Evolutionary conservation across 148 eudicot species (phyloP).

Genomic region (Euryodendron excelsum): DNA sequence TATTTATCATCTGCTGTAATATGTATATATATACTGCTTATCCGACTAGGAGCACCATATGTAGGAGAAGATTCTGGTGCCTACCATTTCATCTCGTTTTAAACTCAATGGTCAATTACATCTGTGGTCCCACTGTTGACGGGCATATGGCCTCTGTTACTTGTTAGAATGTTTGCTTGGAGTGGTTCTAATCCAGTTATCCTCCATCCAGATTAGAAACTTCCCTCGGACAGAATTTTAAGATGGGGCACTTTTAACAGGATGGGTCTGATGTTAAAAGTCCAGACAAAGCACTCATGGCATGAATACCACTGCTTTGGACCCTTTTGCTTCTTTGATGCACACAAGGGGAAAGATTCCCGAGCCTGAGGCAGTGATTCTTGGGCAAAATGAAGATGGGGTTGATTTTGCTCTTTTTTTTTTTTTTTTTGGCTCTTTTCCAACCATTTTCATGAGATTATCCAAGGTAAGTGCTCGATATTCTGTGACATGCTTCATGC

Average conservation of each 20-base stretch:
- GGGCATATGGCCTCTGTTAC: neutral
- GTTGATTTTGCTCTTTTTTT: constrained; percentile 80
- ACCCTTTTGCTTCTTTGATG: constrained; percentile 95
- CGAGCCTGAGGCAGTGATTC: constrained; percentile 73
- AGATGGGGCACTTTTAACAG: constrained; percentile 61
- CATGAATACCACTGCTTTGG: constrained; percentile 87
- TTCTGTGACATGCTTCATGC: neutral
- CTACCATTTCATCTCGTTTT: too few relatives aligned
- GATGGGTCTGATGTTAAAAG: constrained; percentile 75
- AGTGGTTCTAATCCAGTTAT: constrained; percentile 1
- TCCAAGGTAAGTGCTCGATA: neutral
- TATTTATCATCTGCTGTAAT: too few relatives aligned
- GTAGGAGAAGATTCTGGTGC: too few relatives aligned
- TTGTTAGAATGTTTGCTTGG: neutral
- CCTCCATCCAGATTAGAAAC: constrained; percentile 58
- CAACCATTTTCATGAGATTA: neutral
- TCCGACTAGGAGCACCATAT: too few relatives aligned
- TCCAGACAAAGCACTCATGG: constrained; percentile 73
- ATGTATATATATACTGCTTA: too few relatives aligned
- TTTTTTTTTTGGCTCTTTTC: neutral
- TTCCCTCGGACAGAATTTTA: constrained; percentile 92
- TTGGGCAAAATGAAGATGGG: constrained; percentile 77
- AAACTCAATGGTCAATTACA: too few relatives aligned
- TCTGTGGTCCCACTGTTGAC: too few relatives aligned
- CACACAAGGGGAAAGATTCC: constrained; percentile 77